Base-by-base conservation (phyloP, 257 asterid genomes). In the Nicotiana tabacum region DNA sequence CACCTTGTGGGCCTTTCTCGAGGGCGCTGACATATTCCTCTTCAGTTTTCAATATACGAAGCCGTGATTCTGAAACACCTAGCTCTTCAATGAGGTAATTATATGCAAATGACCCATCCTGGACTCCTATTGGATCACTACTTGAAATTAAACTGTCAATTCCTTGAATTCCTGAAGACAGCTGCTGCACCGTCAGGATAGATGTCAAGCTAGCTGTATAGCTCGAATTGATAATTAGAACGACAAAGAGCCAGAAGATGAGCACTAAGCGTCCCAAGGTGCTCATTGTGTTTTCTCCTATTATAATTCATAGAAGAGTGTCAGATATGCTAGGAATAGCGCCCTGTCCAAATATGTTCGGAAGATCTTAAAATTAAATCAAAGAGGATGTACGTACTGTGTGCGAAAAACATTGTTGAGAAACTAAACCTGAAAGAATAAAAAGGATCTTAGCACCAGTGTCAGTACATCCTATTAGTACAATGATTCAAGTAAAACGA, bases 201-300 rank as follows among this genome's bases (percentile, higher is more conserved):
- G 99, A 96, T 21, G 99, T 93, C 92, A 96, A 91, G 85, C 99
- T 96, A 86, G 99, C 99, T 24, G 99, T 96, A 37, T 96, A 96
- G 91, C 99, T 96, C 66, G 99, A 96, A 60, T 93, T 96, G 83
- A 96, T 94, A 30, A 96, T 96, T 88, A 96, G 72, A 64, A 96
- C 98, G n/a, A 96, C 98, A 78, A 91, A 96, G 24, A 96, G 98
- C 99, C 99, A 96, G 79, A 96, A 83, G 68, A 96, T 82, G 66
- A 96, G 89, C 64, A 96, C 97, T 80, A 91, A 67, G 10, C 99
- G 97, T 7, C 99, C 99, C 64, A 96, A 87, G 46, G 98, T 81
- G 87, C 97, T 96, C 87, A 94, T 96, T 4, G 98, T 96, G 87
- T 96, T 96, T 85, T 96, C 98, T 84, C 96, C 99, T 96, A 89